Base-by-base conservation (phyloP, 176 grass and related monocot species). In the Saccharum officinarum region DNA sequence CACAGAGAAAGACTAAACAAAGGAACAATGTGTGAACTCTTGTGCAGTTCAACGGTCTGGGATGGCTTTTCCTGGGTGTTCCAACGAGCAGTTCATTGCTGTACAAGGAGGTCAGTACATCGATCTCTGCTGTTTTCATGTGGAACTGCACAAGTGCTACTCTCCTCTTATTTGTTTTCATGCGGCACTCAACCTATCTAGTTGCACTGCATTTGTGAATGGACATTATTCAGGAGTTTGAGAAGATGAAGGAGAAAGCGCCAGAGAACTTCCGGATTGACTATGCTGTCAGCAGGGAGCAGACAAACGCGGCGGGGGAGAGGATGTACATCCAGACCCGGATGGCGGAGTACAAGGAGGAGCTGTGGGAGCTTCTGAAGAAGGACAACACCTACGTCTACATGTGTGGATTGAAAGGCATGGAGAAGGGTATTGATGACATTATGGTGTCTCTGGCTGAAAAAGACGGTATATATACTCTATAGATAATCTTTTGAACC, bases 391-490 rank as follows among this genome's bases (percentile, higher is more conserved):
- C 96, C 78, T 98, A 89, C 6, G 89, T 98, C 7, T 98, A 95
- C 69, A 98, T 98, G 91, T 98, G 93, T 81, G 96, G 93, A 18
- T n/a, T 98, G 41, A 95, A 98, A 82, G 96, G 96, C 85, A 98
- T 98, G 96, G 96, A 98, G 88, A 98, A 98, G 96, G 96, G 96
- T 36, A 98, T 95, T 3, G 93, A 95, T 59, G 96, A 98, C 18
- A 95, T 98, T 37, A 98, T 94, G 93, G 23, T 81, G 6, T 84
- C 83, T 71, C 73, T 98, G 38, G 96, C 96, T 67, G 90, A 87
- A 10, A 89, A 80, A 61, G 96, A 98, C 16, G 92, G 95, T 98
- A 88, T 55, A 8, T 41, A 46, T 80, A 33, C 59, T 62, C n/a
- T 26, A 26, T 31, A 63, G 22, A 28, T 40, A 3, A 44, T 15